Conservation (phyloP, 139 green algal genomes). For the Bryopsis sp. region DNA sequence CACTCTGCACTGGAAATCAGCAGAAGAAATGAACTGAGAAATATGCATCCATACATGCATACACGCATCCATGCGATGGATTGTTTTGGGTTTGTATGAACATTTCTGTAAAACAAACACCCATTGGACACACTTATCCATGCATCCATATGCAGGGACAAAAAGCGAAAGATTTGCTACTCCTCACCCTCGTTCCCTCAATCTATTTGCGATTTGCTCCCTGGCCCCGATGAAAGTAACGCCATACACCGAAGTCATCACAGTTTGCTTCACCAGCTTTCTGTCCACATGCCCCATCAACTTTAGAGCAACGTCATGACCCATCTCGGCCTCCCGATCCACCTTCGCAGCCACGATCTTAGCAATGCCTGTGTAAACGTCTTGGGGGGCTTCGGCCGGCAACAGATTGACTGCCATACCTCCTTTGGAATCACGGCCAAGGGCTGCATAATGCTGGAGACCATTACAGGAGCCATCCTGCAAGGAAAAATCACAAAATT, state of each 20-base stretch:
- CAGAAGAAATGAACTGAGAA: too few species aligned
- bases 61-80: too few species aligned
- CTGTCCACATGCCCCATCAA: conserved; percentile 62
- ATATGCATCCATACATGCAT: too few species aligned
- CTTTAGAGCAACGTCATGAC: conserved; percentile 7
- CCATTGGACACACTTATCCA: too few species aligned
- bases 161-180: too few species aligned
- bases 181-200: conserved; percentile 67
- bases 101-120: too few species aligned
- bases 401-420: conserved; percentile 79
- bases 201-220: conserved; percentile 69
- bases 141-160: too few species aligned
- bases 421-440: conserved; percentile 69
- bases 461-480: conserved; percentile 96
- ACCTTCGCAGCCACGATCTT: background rate
- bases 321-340: conserved; percentile 10
- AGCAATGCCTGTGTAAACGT: background rate
- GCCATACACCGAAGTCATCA: conserved; percentile 98
- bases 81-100: too few species aligned
- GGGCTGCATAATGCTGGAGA: conserved; percentile 95
- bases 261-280: conserved; percentile 99
- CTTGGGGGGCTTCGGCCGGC: conserved; percentile 47
- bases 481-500: background rate
- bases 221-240: conserved; percentile 88
- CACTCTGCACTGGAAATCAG: too few species aligned